These are phyloP conservation scores for Rhodotorula sp. DNA, from an alignment of 1,284 basidiomycete genomes.

Conservation along the genomic window DNA sequence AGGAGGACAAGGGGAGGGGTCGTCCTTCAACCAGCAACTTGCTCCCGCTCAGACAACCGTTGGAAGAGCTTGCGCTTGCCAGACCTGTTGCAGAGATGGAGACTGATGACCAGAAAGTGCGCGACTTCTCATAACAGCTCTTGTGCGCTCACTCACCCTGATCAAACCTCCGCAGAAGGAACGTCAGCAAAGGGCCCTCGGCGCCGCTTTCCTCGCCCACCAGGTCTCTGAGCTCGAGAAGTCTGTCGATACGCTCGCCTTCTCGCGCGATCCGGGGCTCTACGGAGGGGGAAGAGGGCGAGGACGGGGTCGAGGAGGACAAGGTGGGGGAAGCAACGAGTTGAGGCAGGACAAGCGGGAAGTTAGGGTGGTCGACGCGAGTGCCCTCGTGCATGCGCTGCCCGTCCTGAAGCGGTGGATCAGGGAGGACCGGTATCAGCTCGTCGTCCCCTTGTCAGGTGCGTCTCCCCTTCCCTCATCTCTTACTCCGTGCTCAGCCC, in stretches of 20 bases:
- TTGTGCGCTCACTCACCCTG: not conserved
- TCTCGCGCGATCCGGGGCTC: conserved; percentile 16
- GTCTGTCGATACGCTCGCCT: conserved; percentile 28
- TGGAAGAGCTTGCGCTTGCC: too few relatives aligned
- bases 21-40: not conserved
- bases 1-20: not conserved
- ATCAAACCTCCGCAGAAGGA: conserved; percentile 16
- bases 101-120: conserved; percentile 16
- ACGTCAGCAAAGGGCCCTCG: conserved; percentile 24
- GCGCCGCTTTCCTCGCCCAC: conserved; percentile 38
- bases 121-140: not conserved
- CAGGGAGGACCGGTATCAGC: conserved; percentile 24
- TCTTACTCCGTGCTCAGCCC: not conserved
- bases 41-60: too few relatives aligned
- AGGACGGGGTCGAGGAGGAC: not conserved
- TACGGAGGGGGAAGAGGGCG: not conserved
- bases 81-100: not conserved
- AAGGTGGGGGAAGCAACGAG: not conserved
- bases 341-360: not conserved
- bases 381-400: conserved; percentile 34
- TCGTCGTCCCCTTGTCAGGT: conserved; percentile 37
- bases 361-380: conserved; percentile 30
- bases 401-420: conserved; percentile 38
- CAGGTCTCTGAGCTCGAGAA: conserved; percentile 31
- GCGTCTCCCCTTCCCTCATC: not conserved